Percentiles rank a stretch among this genome's conserved stretches.
phyloP scores from a whole-genome alignment of 805 yeast species.

The Candida boidinii region DNA sequence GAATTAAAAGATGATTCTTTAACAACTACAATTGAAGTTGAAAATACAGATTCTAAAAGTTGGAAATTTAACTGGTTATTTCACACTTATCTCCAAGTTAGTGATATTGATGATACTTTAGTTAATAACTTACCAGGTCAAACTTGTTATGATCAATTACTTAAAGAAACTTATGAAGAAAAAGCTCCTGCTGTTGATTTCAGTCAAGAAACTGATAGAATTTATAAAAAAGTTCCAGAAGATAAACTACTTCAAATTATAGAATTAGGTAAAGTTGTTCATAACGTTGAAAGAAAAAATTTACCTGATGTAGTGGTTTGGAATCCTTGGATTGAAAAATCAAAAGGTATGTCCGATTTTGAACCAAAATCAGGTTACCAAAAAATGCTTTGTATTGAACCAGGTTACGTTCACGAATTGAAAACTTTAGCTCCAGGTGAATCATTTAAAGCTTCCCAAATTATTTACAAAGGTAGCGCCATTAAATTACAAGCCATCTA shows the following conservation, averaged over 20 bases:
- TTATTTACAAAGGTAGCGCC: conserved; percentile 46
- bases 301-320: conserved; percentile 73
- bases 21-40: conserved; percentile 65
- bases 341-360: conserved; percentile 82
- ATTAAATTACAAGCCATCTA: conserved; percentile 50
- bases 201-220: conserved; percentile 76
- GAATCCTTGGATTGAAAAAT: conserved; percentile 92
- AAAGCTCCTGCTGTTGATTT: conserved; percentile 69
- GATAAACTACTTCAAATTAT: conserved; percentile 58
- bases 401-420: conserved; percentile 78
- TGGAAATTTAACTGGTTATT: conserved; percentile 91
- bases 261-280: conserved; percentile 60
- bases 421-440: conserved; percentile 58
- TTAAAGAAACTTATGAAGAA: conserved; percentile 53
- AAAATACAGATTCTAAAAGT: conserved; percentile 52
- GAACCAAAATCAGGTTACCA: conserved; percentile 77
- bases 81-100: conserved; percentile 78
- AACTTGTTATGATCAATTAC: conserved; percentile 66
- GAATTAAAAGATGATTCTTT: conserved; percentile 50
- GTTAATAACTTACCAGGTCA: conserved; percentile 75
- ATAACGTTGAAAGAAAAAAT: conserved; percentile 56
- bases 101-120: conserved; percentile 68
- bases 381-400: conserved; percentile 90
- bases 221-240: conserved; percentile 56
- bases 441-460: conserved; percentile 69